phyloP scores from a whole-genome alignment of 169 alveolate species.

The Ichthyophthirius multifiliis region DNA sequence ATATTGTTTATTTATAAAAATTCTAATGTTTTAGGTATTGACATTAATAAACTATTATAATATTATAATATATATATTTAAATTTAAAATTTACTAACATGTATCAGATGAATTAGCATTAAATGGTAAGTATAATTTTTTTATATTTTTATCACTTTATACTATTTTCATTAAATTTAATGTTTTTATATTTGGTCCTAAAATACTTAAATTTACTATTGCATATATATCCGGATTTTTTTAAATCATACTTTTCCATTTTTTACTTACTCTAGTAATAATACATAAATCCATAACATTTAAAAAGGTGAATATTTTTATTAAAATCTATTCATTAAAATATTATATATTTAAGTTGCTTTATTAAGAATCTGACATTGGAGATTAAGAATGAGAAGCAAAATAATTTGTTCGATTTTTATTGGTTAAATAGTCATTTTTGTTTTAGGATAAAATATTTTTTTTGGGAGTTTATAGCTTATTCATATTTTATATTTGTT shows the following conservation, averaged over 20 bases:
- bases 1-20: conserved; percentile 18
- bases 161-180: conserved; percentile 10
- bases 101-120: neutral
- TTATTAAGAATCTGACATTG: no score
- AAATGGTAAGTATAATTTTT: neutral
- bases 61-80: neutral
- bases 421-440: no score
- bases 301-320: neutral
- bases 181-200: neutral
- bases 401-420: no score
- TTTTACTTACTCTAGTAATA: neutral
- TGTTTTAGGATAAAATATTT: no score
- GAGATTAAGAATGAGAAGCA: no score
- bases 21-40: conserved; percentile 4
- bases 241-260: neutral
- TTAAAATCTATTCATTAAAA: neutral
- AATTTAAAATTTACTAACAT: neutral
- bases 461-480: no score
- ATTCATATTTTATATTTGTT: no score
- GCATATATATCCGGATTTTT: neutral
- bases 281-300: conserved; percentile 14
- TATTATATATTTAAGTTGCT: neutral
- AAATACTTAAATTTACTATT: conserved; percentile 1
- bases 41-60: conserved; percentile 6
- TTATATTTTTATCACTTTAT: conserved; percentile 5